Percentiles rank a stretch among this genome's conserved stretches.
Evolutionary conservation across 176 grass and related monocot species (phyloP).

Genomic region (Oryza punctata): DNA sequence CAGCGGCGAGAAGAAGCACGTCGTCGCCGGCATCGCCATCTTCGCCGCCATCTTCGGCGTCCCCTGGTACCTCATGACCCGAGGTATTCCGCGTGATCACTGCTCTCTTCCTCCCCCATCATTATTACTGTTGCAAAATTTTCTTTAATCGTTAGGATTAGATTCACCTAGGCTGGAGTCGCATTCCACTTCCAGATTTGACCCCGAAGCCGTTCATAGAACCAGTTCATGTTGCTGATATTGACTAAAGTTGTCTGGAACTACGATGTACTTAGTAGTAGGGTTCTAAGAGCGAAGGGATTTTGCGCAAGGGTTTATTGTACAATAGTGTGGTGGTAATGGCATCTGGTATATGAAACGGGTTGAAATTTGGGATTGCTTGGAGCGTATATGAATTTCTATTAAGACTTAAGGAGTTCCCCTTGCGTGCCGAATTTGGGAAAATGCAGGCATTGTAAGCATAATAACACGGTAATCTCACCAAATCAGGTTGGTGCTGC

Average conservation of each 20-base stretch:
- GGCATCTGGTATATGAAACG: not conserved
- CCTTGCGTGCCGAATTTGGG: too few relatives aligned
- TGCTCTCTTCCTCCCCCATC: not conserved
- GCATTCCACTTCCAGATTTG: too few relatives aligned
- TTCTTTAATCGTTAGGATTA: not conserved
- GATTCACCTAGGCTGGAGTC: not conserved
- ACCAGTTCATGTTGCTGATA: slow-evolving; percentile 17
- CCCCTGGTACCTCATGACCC: slow-evolving; percentile 82
- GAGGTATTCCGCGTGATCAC: slow-evolving; percentile 43
- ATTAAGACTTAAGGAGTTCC: too few relatives aligned
- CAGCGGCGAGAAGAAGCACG: slow-evolving; percentile 95
- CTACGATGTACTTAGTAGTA: not conserved
- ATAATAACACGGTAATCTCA: not conserved
- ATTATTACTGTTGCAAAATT: not conserved
- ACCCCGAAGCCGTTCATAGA: not conserved
- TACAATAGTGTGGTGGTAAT: not conserved
- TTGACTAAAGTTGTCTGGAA: not conserved
- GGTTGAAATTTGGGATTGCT: too few relatives aligned
- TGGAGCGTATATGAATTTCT: too few relatives aligned
- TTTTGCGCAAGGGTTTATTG: not conserved
- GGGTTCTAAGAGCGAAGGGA: not conserved
- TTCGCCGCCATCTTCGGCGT: slow-evolving; percentile 68
- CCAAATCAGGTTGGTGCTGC: not conserved
- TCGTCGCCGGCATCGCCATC: slow-evolving; percentile 76
- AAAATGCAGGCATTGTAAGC: not conserved